Percentiles rank a stretch among this genome's conserved stretches.
Conservation (phyloP, 441 rosid species). For the Mallotus repandus region DNA sequence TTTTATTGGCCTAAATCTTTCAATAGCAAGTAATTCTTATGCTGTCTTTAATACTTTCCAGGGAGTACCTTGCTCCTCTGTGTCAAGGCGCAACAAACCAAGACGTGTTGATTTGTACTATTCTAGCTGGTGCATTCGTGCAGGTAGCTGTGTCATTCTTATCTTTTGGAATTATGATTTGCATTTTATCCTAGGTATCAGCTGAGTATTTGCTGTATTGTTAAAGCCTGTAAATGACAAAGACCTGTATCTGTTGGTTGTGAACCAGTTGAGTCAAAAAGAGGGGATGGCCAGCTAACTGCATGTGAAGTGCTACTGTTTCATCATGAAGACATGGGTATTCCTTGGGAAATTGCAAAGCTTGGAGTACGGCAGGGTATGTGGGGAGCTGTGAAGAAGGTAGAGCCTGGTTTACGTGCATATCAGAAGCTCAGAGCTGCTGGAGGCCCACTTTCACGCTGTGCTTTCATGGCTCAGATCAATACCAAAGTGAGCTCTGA, state of each 20-base stretch:
- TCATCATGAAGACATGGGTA: slow-evolving; percentile 97
- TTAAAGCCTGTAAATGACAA: not conserved
- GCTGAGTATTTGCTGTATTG: not conserved
- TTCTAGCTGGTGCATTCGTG: slow-evolving; percentile 94
- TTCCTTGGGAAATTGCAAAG: slow-evolving; percentile 91
- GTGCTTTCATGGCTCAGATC: slow-evolving; percentile 73
- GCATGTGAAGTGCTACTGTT: slow-evolving; percentile 88
- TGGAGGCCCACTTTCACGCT: slow-evolving; percentile 52
- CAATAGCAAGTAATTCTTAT: not conserved
- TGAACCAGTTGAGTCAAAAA: slow-evolving; percentile 74
- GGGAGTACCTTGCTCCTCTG: slow-evolving; percentile 75
- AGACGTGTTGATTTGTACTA: slow-evolving; percentile 88
- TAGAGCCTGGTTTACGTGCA: slow-evolving; percentile 76
- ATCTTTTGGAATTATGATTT: not conserved
- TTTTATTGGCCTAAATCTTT: not conserved
- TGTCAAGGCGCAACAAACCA: slow-evolving; percentile 73
- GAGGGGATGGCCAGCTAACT: slow-evolving; percentile 72
- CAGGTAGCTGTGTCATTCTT: slow-evolving; percentile 44
- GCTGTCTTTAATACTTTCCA: slow-evolving; percentile 34
- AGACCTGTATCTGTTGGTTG: slow-evolving; percentile 15
- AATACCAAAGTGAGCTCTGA: slow-evolving; percentile 72
- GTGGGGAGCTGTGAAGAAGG: slow-evolving; percentile 98
- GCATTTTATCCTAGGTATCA: not conserved
- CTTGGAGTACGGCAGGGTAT: slow-evolving; percentile 92
- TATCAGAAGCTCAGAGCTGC: slow-evolving; percentile 66